phyloP scores from a whole-genome alignment of 2,329 filamentous ascomycete genomes.

The Stachybotrys echinatus region DNA sequence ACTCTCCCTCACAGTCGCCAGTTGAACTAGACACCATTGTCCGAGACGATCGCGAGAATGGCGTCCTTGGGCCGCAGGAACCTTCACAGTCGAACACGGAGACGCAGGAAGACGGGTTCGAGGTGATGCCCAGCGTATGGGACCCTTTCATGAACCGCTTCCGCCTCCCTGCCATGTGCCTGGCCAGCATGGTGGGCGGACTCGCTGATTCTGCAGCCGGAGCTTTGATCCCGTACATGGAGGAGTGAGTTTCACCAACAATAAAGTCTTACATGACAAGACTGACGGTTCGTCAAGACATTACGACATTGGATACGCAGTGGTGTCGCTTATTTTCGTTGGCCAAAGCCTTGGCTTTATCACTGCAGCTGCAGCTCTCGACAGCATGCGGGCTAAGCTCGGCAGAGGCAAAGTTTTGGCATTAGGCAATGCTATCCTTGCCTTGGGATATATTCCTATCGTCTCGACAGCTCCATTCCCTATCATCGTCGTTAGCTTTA shows the following conservation, averaged over 20 bases:
- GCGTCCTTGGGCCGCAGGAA: not conserved
- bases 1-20: not conserved
- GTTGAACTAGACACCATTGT: not conserved
- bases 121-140: constrained; percentile 51
- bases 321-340: constrained; percentile 79
- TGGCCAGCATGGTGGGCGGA: constrained; percentile 64
- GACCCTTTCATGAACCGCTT: constrained; percentile 65
- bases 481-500: constrained; percentile 61
- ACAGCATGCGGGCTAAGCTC: constrained; percentile 54
- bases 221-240: constrained; percentile 76
- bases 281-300: constrained; percentile 30
- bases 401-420: constrained; percentile 63
- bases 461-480: constrained; percentile 66
- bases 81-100: constrained; percentile 19
- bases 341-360: constrained; percentile 75
- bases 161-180: constrained; percentile 57
- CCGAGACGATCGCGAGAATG: not conserved
- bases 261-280: not conserved
- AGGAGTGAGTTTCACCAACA: constrained; percentile 34
- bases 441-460: constrained; percentile 59
- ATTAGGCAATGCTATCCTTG: constrained; percentile 50
- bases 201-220: constrained; percentile 72
- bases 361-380: constrained; percentile 63
- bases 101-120: constrained; percentile 28
- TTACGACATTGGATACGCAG: constrained; percentile 70